phyloP scores from a whole-genome alignment of 164 flowering plant genomes.

The Warburgia ugandensis region DNA sequence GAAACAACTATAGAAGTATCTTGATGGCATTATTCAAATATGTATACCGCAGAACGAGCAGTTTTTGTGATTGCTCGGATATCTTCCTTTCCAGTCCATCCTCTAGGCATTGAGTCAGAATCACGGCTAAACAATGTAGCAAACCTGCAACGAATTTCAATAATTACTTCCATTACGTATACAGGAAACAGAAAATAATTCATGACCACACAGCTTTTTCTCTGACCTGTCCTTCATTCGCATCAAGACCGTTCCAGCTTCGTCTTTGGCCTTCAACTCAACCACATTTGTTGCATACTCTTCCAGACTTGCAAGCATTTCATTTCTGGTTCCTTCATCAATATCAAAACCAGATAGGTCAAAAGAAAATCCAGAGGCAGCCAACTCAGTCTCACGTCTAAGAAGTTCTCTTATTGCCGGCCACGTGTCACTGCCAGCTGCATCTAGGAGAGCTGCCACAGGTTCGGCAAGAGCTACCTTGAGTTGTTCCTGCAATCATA shows the following conservation, averaged over 20 bases:
- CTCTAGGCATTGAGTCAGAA: slow-evolving; percentile 65
- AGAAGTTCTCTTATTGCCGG: slow-evolving; percentile 56
- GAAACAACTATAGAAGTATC: no score
- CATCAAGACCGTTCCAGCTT: slow-evolving; percentile 62
- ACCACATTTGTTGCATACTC: slow-evolving; percentile 46
- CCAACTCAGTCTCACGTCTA: slow-evolving; percentile 47
- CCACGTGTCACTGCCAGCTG: slow-evolving; percentile 55
- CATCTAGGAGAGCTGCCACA: slow-evolving; percentile 49
- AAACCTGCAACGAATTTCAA: slow-evolving; percentile 35
- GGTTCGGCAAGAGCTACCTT: slow-evolving; percentile 41
- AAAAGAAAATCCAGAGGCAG: slow-evolving; percentile 35
- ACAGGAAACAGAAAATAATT: not conserved
- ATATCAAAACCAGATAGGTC: slow-evolving; percentile 52
- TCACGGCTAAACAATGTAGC: slow-evolving; percentile 56
- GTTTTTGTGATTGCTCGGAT: slow-evolving; percentile 50
- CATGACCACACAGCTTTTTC: not conserved
- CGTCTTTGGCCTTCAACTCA: slow-evolving; percentile 66
- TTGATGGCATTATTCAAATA: not conserved
- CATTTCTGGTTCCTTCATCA: slow-evolving; percentile 32
- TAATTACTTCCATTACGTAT: not conserved
- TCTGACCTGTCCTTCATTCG: slow-evolving; percentile 75
- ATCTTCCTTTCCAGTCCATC: slow-evolving; percentile 85
- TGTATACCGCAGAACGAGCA: slow-evolving; percentile 53
- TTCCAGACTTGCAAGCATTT: slow-evolving; percentile 36
- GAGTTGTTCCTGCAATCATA: slow-evolving; percentile 37